Conservation (phyloP, 1,284 basidiomycete genomes). For the Heimioporus punctisporus region DNA sequence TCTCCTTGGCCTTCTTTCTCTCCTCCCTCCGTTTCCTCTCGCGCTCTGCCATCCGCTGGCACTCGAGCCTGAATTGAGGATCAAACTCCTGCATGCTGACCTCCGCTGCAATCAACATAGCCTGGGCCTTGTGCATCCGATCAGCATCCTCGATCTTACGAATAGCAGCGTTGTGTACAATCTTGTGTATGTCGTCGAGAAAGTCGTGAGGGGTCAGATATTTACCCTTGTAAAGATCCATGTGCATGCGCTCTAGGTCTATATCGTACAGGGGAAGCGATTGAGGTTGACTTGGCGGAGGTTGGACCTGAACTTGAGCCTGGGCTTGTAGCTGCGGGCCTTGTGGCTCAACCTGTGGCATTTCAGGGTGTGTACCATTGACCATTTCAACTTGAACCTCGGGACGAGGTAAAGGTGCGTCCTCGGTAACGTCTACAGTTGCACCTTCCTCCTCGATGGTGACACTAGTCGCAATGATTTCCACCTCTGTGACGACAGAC, state of each 20-base stretch:
- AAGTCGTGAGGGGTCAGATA: conserved; percentile 92
- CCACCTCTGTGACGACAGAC: conserved; percentile 28
- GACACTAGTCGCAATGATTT: conserved; percentile 38
- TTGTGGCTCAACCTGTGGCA: conserved; percentile 15
- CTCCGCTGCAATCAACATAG: conserved; percentile 88
- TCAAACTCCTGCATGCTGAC: conserved; percentile 94
- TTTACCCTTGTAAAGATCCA: conserved; percentile 82
- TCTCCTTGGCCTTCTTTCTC: conserved; percentile 49
- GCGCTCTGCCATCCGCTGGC: conserved; percentile 85
- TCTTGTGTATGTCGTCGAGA: conserved; percentile 86
- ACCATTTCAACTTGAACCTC: conserved; percentile 31
- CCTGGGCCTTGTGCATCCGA: conserved; percentile 79
- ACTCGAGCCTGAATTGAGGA: conserved; percentile 79
- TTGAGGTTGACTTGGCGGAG: conserved; percentile 6
- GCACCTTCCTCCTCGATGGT: conserved; percentile 47
- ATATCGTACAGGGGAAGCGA: conserved; percentile 64
- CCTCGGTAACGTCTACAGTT: conserved; percentile 45
- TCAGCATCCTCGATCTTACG: conserved; percentile 74
- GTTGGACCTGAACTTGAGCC: conserved; percentile 23
- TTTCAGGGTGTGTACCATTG: conserved; percentile 31
- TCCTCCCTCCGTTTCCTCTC: conserved; percentile 74
- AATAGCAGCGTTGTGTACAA: conserved; percentile 85
- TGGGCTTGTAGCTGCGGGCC: conserved; percentile 38
- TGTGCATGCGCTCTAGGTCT: conserved; percentile 92
- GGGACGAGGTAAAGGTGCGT: conserved; percentile 28